Percentiles rank a stretch among this genome's conserved stretches.
Evolutionary conservation across 805 yeast genomes (phyloP).

Genomic region (Kluyveromyces starmeri): DNA sequence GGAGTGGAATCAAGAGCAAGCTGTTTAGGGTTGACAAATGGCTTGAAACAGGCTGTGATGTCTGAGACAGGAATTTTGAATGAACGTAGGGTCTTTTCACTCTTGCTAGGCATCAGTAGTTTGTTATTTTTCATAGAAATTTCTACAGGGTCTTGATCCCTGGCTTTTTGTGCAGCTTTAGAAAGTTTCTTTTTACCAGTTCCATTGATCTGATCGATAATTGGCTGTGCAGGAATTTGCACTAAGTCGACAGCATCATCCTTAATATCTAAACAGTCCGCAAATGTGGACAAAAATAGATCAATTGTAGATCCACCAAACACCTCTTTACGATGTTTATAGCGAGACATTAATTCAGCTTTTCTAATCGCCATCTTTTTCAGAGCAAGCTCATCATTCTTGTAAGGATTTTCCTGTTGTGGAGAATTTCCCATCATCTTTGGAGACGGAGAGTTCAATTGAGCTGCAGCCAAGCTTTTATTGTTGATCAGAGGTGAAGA

Average conservation of each 20-base stretch:
- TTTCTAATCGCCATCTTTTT: conserved; percentile 22
- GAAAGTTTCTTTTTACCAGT: conserved; percentile 27
- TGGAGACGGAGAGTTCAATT: conserved; percentile 9
- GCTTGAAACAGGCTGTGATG: conserved; percentile 15
- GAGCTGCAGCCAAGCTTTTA: conserved; percentile 4
- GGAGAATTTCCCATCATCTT: conserved; percentile 9
- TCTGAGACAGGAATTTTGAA: conserved; percentile 15
- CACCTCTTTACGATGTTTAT: conserved; percentile 28
- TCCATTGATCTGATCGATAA: conserved; percentile 25
- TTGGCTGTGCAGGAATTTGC: conserved; percentile 17
- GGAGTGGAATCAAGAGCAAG: conserved; percentile 2
- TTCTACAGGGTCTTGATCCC: conserved; percentile 26
- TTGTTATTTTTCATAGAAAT: conserved; percentile 17
- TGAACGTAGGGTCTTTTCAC: conserved; percentile 9
- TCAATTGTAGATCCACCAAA: conserved; percentile 25
- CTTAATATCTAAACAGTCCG: conserved; percentile 25
- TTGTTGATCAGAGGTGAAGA: conserved; percentile 8
- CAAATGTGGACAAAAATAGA: conserved; percentile 25
- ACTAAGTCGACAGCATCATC: conserved; percentile 23
- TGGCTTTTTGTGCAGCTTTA: conserved; percentile 24
- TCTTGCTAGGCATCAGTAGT: conserved; percentile 23
- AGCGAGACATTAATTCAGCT: conserved; percentile 26
- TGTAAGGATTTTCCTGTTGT: conserved; percentile 20
- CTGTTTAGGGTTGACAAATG: conserved; percentile 3
- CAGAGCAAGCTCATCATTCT: conserved; percentile 25